Conservation (phyloP, 768 basidiomycete species). For the Hemileccinum impolitum region DNA sequence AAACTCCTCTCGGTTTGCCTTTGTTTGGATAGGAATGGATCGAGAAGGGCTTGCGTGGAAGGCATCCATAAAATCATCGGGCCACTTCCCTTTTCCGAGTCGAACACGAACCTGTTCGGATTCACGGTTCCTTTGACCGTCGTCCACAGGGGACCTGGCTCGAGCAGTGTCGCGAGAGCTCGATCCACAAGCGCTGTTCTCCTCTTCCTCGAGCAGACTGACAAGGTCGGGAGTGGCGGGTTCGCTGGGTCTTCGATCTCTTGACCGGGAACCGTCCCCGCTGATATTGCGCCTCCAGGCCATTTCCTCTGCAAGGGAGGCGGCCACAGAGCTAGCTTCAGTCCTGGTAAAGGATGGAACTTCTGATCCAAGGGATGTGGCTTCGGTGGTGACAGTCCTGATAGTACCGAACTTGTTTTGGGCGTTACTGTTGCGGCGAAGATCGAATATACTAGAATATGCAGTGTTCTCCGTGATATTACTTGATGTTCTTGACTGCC, state of each 20-base stretch:
- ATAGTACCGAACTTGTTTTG: slow-evolving; percentile 74
- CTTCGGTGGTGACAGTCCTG: slow-evolving; percentile 77
- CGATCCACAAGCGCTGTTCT: slow-evolving; percentile 47
- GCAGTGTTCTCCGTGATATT: slow-evolving; percentile 51
- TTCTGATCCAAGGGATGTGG: slow-evolving; percentile 62
- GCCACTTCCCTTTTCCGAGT: slow-evolving; percentile 79
- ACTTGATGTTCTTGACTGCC: slow-evolving; percentile 64
- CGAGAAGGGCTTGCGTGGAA: slow-evolving; percentile 38
- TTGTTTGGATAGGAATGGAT: slow-evolving; percentile 27
- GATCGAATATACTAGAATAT: slow-evolving; percentile 66
- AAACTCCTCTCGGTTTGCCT: slow-evolving; percentile 21
- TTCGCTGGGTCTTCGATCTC: slow-evolving; percentile 67
- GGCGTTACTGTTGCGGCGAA: slow-evolving; percentile 38
- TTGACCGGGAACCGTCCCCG: slow-evolving; percentile 28
- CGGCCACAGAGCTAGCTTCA: slow-evolving; percentile 60
- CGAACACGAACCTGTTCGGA: slow-evolving; percentile 42
- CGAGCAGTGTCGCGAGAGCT: slow-evolving; percentile 36
- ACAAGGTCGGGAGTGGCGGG: slow-evolving; percentile 56
- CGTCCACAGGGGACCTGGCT: slow-evolving; percentile 16
- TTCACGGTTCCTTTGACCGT: slow-evolving; percentile 23
- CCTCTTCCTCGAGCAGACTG: slow-evolving; percentile 70
- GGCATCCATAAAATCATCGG: slow-evolving; percentile 72
- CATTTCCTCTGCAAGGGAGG: slow-evolving; percentile 42
- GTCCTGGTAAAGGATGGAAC: slow-evolving; percentile 59
- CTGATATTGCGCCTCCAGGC: slow-evolving; percentile 36